A percentile compares a stretch with the other conserved stretches of the same genome.
These are phyloP conservation scores for Sporothrix brasiliensis DNA, from an alignment of 2,329 filamentous ascomycete genomes.

Conservation along the genomic window DNA sequence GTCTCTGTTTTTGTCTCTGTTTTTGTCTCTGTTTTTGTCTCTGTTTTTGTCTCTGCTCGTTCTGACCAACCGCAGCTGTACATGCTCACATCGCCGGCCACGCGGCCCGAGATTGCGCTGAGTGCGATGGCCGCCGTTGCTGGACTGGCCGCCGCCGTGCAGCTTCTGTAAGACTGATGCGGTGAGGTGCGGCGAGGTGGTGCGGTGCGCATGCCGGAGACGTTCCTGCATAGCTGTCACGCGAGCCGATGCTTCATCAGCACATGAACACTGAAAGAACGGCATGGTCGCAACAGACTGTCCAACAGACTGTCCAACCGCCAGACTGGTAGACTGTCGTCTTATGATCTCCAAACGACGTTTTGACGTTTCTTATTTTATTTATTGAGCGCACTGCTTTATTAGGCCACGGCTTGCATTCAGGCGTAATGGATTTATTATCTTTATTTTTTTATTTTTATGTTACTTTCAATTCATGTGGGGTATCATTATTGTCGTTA, in stretches of 20 bases:
- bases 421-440: not conserved
- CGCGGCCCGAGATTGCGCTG: not conserved
- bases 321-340: not conserved
- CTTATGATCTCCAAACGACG: not conserved
- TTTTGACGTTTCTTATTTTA: not conserved
- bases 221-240: slow-evolving; percentile 2
- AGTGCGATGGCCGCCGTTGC: slow-evolving; percentile 6
- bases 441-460: not conserved
- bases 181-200: not conserved
- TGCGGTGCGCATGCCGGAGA: not conserved
- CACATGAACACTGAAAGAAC: not conserved
- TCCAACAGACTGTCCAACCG: too few species aligned
- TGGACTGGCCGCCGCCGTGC: not conserved
- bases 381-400: not conserved
- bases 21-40: too few species aligned
- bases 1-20: too few species aligned
- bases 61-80: slow-evolving; percentile 33
- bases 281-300: not conserved
- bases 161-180: slow-evolving; percentile 2
- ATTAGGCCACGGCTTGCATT: slow-evolving; percentile 1
- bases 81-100: slow-evolving; percentile 29
- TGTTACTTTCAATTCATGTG: too few species aligned
- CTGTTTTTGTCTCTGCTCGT: not conserved
- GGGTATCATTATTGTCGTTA: slow-evolving; percentile 15
- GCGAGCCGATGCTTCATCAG: not conserved